Conservation (phyloP, 257 asterid genomes). For the Linderniella brevidens region DNA sequence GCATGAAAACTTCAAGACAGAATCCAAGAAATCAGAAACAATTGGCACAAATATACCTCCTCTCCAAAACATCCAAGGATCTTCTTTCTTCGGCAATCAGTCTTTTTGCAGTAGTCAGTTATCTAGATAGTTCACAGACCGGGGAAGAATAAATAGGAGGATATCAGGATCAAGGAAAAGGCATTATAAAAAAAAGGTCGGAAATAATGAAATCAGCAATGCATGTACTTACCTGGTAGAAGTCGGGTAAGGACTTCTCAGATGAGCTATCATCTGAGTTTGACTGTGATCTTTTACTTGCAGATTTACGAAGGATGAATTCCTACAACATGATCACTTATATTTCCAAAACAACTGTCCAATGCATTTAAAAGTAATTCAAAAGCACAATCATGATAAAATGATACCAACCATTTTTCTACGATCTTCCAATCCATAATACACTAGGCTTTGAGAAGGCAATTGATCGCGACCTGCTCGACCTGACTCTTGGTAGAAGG, state of each 20-base stretch:
- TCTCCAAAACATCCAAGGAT: constrained; percentile 86
- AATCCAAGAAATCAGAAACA: not conserved
- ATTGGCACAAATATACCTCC: constrained; percentile 47
- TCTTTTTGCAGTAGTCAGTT: constrained; percentile 73
- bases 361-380: constrained; percentile 4
- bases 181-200: constrained; percentile 10
- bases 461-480: constrained; percentile 98
- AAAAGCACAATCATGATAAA: constrained; percentile 7
- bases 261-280: constrained; percentile 40
- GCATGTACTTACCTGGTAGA: constrained; percentile 38
- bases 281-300: constrained; percentile 41
- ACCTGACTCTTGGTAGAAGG: constrained; percentile 98
- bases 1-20: not conserved
- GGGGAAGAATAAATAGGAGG: too few relatives aligned
- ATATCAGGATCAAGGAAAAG: constrained; percentile 11
- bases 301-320: constrained; percentile 57
- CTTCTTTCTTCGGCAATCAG: constrained; percentile 85
- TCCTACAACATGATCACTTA: constrained; percentile 29
- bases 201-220: constrained; percentile 4
- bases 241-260: constrained; percentile 53
- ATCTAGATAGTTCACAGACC: too few relatives aligned
- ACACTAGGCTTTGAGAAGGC: constrained; percentile 80
- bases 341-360: constrained; percentile 10
- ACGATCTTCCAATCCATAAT: constrained; percentile 81
- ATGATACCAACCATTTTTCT: constrained; percentile 53